Conservation (phyloP, 73 alveolate genomes). For the Paramecium caudatum region DNA sequence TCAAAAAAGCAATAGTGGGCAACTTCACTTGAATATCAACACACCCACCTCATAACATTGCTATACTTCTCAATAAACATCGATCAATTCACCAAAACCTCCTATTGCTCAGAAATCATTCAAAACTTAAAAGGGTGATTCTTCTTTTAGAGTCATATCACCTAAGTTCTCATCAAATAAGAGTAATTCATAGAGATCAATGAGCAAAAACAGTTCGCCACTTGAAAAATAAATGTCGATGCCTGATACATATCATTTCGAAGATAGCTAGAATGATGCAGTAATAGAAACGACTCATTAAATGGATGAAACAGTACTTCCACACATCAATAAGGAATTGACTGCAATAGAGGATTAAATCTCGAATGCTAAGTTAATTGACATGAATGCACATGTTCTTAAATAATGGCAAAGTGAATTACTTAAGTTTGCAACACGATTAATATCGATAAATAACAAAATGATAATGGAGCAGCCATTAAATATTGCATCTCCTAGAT, state of each 20-base stretch:
- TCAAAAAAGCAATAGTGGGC: constrained; percentile 15
- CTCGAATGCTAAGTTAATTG: not conserved
- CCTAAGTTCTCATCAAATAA: not conserved
- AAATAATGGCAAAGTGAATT: not conserved
- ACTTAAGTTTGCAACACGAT: not conserved
- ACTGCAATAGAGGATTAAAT: not conserved
- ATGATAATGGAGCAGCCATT: not conserved
- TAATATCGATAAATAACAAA: not conserved
- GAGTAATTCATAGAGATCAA: constrained; percentile 28
- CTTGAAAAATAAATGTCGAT: not conserved
- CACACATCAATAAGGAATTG: not conserved
- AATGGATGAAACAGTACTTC: not conserved
- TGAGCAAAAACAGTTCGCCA: not conserved
- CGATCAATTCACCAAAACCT: constrained; percentile 33
- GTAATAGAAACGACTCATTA: constrained; percentile 13
- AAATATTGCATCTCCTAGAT: not conserved
- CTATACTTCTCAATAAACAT: not conserved
- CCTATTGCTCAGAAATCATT: not conserved
- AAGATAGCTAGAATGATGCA: not conserved
- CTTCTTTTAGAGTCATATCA: constrained; percentile 20
- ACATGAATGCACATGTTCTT: constrained; percentile 11
- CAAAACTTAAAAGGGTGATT: constrained; percentile 1
- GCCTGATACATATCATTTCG: not conserved
- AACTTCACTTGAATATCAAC: constrained; percentile 25
- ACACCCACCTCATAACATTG: too few relatives aligned